These are phyloP conservation scores for Andrographis paniculata DNA, from an alignment of 305 asterid species.

Conservation along the genomic window DNA sequence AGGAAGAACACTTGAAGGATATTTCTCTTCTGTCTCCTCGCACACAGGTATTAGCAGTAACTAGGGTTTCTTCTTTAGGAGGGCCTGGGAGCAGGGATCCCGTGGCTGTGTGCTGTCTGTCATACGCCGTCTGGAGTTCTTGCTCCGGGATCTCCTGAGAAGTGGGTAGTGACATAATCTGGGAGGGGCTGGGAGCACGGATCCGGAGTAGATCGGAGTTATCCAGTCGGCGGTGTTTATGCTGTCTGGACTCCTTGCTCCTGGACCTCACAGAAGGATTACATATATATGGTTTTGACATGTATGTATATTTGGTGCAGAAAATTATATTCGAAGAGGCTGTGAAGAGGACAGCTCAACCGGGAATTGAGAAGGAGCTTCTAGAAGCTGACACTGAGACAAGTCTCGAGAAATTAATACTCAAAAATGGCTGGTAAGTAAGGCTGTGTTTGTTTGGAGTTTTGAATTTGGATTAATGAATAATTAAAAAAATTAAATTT, in stretches of 20 bases:
- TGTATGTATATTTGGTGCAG: conserved; percentile 21
- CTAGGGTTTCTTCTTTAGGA: no score
- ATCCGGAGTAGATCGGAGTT: no score
- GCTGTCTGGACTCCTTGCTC: neutral
- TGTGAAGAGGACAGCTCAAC: conserved; percentile 4
- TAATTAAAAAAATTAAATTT: neutral
- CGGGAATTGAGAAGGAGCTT: conserved; percentile 10
- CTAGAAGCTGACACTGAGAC: conserved; percentile 17
- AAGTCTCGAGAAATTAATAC: conserved; percentile 38
- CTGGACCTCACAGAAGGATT: neutral
- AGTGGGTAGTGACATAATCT: no score
- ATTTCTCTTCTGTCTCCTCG: conserved; percentile 50
- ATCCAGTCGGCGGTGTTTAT: no score
- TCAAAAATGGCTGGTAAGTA: conserved; percentile 63
- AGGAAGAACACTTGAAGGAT: conserved; percentile 58
- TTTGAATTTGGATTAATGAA: neutral
- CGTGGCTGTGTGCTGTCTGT: no score
- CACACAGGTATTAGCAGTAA: conserved; percentile 46
- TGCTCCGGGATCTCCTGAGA: no score
- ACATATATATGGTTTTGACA: no score
- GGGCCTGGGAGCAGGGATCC: no score
- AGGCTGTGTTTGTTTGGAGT: neutral
- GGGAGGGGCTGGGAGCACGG: no score
- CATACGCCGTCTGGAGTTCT: no score
- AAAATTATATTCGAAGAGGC: conserved; percentile 27